Evolutionary conservation across 2,329 filamentous ascomycete genomes (phyloP), one percentile per base, ranked within the genome.

Genomic region (Apiospora kogelbergensis): DNA sequence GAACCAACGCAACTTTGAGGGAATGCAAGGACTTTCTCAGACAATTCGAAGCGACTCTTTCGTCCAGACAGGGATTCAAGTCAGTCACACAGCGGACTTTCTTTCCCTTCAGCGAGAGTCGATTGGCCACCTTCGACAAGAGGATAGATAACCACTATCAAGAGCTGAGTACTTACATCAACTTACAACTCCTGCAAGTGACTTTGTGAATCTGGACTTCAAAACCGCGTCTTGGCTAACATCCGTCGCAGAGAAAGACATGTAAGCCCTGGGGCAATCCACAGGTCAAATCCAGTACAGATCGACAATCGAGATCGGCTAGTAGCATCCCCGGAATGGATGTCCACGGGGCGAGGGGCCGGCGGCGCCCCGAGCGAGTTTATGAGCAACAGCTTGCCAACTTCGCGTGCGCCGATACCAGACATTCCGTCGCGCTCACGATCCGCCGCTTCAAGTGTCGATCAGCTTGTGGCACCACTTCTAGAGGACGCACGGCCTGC

Each of bases 11-110:
- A 22, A 75, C 73, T 40, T 70, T 75, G 20, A 71, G 46, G 13
- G 74, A 76, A 30, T 74, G 72, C 68, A 72, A 74, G 66, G 26
- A 68, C 1, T 76, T 75, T 46, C 73, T 76, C 41, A 69, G 70
- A 40, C 64, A 72, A 7, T 74, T 75, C 71, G 70, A 71, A 44
- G 68, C 70, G 22, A 68, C 72, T n/a, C n/a, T 64, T 3, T 44
- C 33, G 11, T 44, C 48, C 48, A 57, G 17, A 30, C 17, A 20
- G 0, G 63, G 63, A 4, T 17, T 64, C 37, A 37, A 37, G 37
- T n/a, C 15, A 15, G 63, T 24, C 0, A n/a, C 37, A 10, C 63
- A 64, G 6, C 37, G 63, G 26, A 57, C 48, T 2, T n/a, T 45
- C 40, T 60, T 60, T 9, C 53, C 26, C 5, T 60, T 37, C 53